Base-by-base conservation (phyloP, 2,329 filamentous ascomycete species). In the Knoxdaviesia capensis region DNA sequence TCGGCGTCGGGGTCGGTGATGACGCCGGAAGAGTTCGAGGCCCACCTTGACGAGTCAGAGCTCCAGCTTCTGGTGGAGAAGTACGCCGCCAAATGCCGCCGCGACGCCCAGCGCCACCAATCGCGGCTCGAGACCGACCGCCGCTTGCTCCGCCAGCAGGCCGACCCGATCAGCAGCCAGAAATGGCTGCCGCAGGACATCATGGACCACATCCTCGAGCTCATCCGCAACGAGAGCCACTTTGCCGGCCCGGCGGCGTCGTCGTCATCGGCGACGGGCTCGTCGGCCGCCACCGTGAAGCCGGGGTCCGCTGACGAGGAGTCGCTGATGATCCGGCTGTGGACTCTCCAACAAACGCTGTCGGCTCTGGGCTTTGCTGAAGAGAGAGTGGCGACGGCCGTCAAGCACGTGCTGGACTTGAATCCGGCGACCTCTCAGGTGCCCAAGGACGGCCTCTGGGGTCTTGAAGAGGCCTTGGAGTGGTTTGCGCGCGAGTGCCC, bases 41-140 rank as follows among this genome's bases (percentile, higher is more conserved):
- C 66, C 48, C 84, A 93, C 52, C 70, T 96, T 10, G 85, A 94
- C 56, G 80, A 86, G 51, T 80, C 85, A n/a, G 85, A 93, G 52
- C 65, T 98, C 34, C 87, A 96, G 57, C 62, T 83, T 28, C 63
- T 94, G 5, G 79, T 96, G 10, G 88, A 96, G 48, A 90, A 86
- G 53, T 65, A 88, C 58, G 78, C 79, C 0, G 62, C 71, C 36
- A 94, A 88, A 57, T 78, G 80, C 46, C 80, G 79, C 50, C 77
- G 79, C 51, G 87, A 94, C 59, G 77, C 80, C 10, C 65, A 71
- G 48, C 78, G 88, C 20, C 84, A 93, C 54, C 74, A 77, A 46
- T 65, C 70, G 28, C 80, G 83, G 49, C 66, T 93, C 32, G 81
- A 92, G 53, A 94, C 84, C 5, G 90, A 96, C 54, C 76, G 79